Base-by-base conservation (phyloP, 768 basidiomycete species). In the Auriscalpium microsporum region DNA sequence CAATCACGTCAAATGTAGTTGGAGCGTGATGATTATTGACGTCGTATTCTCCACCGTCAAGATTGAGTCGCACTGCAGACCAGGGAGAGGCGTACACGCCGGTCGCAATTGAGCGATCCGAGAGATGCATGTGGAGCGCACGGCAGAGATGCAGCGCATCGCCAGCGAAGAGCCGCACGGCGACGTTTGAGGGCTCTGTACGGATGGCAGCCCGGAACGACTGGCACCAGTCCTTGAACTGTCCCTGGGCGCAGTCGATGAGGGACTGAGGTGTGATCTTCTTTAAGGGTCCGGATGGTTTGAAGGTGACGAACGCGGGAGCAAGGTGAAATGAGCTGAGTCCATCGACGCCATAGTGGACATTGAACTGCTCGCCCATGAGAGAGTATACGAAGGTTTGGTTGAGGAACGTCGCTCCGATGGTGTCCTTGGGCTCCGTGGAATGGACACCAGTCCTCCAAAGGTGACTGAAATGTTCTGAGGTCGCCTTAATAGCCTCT, bases 291-390 rank as follows among this genome's bases (percentile, higher is more conserved):
- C 40, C 40, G 40, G 40, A 14, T 17, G 40, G 4, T 7, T 42
- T 42, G 17, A 13, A 14, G 40, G 40, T 14, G 14, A 4, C 13
- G 65, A 65, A 48, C 68, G 61, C 7, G 62, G 68, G 58, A 1
- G 72, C 71, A 17, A 75, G 68, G 57, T 78, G 76, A 59, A 80
- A 79, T 8, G 69, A 56, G 4, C 64, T 19, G 5, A 76, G 56
- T 6, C 76, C 78, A 55, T 76, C 71, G 1, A 73, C 73, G 8
- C 72, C 76, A 56, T 78, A 75, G 52, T 79, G 76, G 1, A 77
- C 68, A 16, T 67, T 62, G 56, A 71, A 78, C 2, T 62, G 69
- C 54, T 67, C 63, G 9, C 77, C 76, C 14, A 61, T 64, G 8
- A 66, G 61, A 3, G 73, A 73, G 58, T 74, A 77, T 0, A 70